Conservation (phyloP, 2,329 filamentous ascomycete species). For the Colletotrichum acutatum region DNA sequence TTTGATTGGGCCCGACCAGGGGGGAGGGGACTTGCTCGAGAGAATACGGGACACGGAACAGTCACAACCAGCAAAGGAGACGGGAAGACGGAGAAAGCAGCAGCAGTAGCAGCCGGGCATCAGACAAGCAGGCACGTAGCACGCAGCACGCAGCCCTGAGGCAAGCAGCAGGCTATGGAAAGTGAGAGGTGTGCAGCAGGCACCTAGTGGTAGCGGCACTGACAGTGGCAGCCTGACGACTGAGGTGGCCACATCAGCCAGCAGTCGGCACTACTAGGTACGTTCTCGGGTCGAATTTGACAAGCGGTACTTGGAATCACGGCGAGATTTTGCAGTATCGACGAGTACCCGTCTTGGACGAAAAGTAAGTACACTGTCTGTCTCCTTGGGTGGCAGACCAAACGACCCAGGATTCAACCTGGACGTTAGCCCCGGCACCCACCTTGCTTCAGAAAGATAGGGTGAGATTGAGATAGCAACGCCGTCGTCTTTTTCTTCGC, state of each 20-base stretch:
- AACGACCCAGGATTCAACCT: constrained; percentile 18
- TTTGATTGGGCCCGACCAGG: constrained; percentile 47
- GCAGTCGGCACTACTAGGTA: constrained; percentile 6
- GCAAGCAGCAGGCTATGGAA: not conserved
- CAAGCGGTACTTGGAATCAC: not conserved
- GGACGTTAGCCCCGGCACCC: constrained; percentile 16
- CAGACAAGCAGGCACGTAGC: not conserved
- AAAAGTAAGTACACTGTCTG: not conserved
- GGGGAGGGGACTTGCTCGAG: constrained; percentile 9
- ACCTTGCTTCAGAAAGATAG: constrained; percentile 34
- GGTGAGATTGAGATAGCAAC: constrained; percentile 16
- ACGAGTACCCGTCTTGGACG: not conserved
- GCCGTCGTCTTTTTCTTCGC: not conserved
- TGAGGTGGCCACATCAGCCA: constrained; percentile 5
- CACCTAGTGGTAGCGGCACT: constrained; percentile 1
- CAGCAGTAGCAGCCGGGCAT: not conserved
- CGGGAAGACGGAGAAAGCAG: constrained; percentile 1
- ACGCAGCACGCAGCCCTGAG: too few relatives aligned
- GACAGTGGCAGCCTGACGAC: constrained; percentile 25
- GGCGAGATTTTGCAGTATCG: not conserved
- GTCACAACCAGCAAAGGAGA: constrained; percentile 4
- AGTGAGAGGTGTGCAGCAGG: not conserved
- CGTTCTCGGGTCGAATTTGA: not conserved
- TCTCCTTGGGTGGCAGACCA: not conserved
- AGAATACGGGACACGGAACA: constrained; percentile 18